These are phyloP conservation scores for Euphrasia arctica DNA, from an alignment of 305 asterid genomes.

Conservation along the genomic window DNA sequence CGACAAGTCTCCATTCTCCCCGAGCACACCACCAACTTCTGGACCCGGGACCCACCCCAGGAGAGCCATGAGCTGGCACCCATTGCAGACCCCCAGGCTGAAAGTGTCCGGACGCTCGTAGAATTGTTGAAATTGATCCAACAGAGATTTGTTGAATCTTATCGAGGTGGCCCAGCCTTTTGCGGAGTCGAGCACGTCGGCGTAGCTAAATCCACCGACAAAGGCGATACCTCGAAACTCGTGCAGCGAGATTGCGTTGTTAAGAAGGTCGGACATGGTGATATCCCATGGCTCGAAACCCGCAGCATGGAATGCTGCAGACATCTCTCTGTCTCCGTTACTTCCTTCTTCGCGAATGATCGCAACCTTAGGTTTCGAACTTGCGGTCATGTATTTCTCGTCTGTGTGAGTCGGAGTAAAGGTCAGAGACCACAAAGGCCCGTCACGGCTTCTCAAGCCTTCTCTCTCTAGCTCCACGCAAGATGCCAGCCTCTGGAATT, in stretches of 20 bases:
- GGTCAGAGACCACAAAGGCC: conserved; percentile 72
- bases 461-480: conserved; percentile 81
- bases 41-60: conserved; percentile 97
- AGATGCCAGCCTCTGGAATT: conserved; percentile 71
- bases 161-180: conserved; percentile 97
- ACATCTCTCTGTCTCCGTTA: conserved; percentile 95
- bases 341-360: conserved; percentile 94
- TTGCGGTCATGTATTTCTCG: conserved; percentile 45
- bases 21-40: conserved; percentile 65
- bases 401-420: conserved; percentile 59
- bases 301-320: conserved; percentile 83
- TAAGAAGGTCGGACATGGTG: conserved; percentile 86
- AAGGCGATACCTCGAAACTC: conserved; percentile 73
- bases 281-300: conserved; percentile 97
- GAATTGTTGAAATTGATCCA: conserved; percentile 77
- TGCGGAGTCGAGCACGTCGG: conserved; percentile 94
- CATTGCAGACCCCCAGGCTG: conserved; percentile 93
- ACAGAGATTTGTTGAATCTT: conserved; percentile 68
- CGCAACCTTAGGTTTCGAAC: conserved; percentile 78
- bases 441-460: conserved; percentile 63
- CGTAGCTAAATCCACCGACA: conserved; percentile 97
- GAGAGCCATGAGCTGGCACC: conserved; percentile 97
- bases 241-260: conserved; percentile 44
- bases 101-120: conserved; percentile 77
- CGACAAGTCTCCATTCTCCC: conserved; percentile 63